phyloP scores from a whole-genome alignment of 345 rosid species.

The Arabidopsis arenosa region DNA sequence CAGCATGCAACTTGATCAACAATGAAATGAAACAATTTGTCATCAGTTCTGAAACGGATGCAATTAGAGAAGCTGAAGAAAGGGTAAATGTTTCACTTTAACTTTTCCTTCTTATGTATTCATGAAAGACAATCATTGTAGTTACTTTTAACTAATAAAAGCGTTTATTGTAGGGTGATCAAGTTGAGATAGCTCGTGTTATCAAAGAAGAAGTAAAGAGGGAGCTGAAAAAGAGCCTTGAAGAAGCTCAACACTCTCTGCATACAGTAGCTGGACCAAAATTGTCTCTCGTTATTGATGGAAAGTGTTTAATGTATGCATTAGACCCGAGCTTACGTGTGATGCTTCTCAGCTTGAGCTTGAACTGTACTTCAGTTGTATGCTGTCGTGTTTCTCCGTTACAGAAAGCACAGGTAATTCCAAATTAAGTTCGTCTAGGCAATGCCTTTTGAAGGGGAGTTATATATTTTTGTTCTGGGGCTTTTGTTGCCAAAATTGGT shows the following conservation, averaged over 20 bases:
- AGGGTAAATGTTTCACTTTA: slow-evolving; percentile 59
- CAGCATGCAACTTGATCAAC: slow-evolving; percentile 98
- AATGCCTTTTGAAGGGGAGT: neutral
- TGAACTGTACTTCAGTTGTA: slow-evolving; percentile 95
- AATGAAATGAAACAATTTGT: slow-evolving; percentile 96
- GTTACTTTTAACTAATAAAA: slow-evolving; percentile 3
- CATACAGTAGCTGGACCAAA: slow-evolving; percentile 71
- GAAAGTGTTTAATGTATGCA: slow-evolving; percentile 97
- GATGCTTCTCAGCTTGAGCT: slow-evolving; percentile 85
- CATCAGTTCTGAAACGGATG: slow-evolving; percentile 92
- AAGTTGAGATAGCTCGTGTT: slow-evolving; percentile 84
- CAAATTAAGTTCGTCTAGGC: neutral
- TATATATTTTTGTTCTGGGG: slow-evolving; percentile 7
- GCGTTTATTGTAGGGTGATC: slow-evolving; percentile 73
- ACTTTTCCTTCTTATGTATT: slow-evolving; percentile 7
- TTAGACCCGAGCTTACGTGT: slow-evolving; percentile 87
- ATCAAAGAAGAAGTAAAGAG: slow-evolving; percentile 86
- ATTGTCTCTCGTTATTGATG: slow-evolving; percentile 87
- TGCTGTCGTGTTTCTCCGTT: slow-evolving; percentile 99
- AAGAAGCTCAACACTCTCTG: slow-evolving; percentile 77
- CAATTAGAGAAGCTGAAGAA: slow-evolving; percentile 85
- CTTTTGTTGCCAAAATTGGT: slow-evolving; percentile 2
- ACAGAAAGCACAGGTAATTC: slow-evolving; percentile 95
- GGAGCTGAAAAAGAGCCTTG: slow-evolving; percentile 76
- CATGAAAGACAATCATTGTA: slow-evolving; percentile 13